phyloP scores from a whole-genome alignment of 2,329 filamentous ascomycete genomes.

The Cladosporium cucumerinum region DNA sequence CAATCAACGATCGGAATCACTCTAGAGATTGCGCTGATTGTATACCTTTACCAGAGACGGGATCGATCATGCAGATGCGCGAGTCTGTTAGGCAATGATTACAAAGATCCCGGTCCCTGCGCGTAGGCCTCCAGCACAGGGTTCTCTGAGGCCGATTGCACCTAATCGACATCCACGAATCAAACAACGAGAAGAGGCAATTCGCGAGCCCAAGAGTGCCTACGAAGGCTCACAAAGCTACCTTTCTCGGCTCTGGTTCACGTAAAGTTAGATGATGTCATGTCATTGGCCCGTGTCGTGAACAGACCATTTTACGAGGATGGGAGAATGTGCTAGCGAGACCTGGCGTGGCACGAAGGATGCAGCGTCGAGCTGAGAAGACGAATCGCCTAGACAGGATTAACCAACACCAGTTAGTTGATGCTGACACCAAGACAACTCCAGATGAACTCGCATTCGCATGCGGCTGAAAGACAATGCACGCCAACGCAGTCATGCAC shows the following conservation, averaged over 20 bases:
- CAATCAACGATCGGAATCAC: too few species aligned
- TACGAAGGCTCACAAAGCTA: too few species aligned
- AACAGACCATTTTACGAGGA: neutral
- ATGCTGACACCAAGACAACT: neutral
- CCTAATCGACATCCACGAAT: neutral
- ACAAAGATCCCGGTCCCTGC: neutral
- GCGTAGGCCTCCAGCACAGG: neutral
- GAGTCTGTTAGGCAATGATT: neutral
- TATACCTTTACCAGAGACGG: too few species aligned
- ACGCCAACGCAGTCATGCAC: neutral
- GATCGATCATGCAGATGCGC: too few species aligned
- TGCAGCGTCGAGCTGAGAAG: neutral
- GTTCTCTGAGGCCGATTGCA: neutral
- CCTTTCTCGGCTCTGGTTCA: neutral
- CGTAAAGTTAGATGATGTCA: neutral
- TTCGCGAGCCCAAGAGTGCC: neutral
- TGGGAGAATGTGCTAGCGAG: neutral
- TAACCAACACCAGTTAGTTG: neutral
- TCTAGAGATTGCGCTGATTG: too few species aligned
- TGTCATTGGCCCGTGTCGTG: neutral
- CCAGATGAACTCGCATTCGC: neutral
- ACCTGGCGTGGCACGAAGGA: neutral
- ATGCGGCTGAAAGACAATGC: neutral
- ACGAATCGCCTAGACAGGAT: neutral
- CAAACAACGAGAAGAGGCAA: too few species aligned